These are phyloP conservation scores for Suillus ampliporus DNA, from an alignment of 768 basidiomycete species.

Conservation along the genomic window DNA sequence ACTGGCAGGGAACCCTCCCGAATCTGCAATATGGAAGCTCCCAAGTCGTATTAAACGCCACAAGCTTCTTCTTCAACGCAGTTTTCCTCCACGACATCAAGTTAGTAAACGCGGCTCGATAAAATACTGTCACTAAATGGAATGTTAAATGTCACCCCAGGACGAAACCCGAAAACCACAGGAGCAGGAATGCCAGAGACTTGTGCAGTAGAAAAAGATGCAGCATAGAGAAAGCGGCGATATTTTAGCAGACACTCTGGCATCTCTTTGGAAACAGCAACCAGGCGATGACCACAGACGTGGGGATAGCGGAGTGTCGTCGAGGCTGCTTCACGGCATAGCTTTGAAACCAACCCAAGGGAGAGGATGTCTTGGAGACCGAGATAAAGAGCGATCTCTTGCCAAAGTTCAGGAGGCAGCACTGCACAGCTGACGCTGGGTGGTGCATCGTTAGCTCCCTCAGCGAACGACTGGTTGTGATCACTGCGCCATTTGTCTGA, in stretches of 20 bases:
- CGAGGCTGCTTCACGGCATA: neutral
- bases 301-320: constrained; percentile 1
- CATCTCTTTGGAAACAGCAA: neutral
- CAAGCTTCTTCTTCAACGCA: neutral
- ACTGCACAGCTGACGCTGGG: neutral
- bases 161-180: neutral
- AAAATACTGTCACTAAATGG: neutral
- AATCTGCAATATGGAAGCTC: no score
- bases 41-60: neutral
- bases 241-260: neutral
- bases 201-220: neutral
- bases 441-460: neutral
- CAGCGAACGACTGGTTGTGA: neutral
- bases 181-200: neutral
- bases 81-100: neutral
- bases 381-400: neutral
- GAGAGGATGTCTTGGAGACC: neutral
- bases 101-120: no score
- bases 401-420: neutral
- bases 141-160: neutral
- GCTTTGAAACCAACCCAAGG: neutral
- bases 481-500: neutral
- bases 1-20: no score
- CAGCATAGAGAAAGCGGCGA: neutral
- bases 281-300: neutral